Evolutionary conservation across 108 stramenopile species (phyloP).

Genomic region (Parmales sp.): DNA sequence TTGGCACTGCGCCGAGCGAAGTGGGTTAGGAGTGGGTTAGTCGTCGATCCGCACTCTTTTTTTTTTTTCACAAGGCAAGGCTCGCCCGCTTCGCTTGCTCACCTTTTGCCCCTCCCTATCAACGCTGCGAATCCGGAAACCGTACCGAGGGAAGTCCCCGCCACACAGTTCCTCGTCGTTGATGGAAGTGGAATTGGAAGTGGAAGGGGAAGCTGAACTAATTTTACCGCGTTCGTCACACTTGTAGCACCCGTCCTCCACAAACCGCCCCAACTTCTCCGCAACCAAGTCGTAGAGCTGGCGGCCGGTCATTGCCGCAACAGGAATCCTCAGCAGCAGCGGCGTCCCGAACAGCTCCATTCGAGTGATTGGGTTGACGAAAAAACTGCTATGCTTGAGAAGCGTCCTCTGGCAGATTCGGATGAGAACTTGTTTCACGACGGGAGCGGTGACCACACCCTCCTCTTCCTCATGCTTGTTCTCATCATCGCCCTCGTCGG

Average conservation of each 20-base stretch:
- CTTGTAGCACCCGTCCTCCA: conserved; percentile 31
- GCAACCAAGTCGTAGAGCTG: conserved; percentile 67
- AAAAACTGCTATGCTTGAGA: conserved; percentile 33
- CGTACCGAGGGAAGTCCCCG: conserved; percentile 63
- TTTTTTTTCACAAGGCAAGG: too few relatives aligned
- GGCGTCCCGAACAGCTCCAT: conserved; percentile 68
- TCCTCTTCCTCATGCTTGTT: conserved; percentile 1
- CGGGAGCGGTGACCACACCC: conserved; percentile 5
- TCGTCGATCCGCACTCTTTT: too few relatives aligned
- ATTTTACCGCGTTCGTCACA: not conserved
- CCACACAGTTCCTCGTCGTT: conserved; percentile 50
- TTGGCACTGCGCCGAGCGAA: conserved; percentile 58
- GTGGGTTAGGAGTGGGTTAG: too few relatives aligned
- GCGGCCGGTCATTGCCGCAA: conserved; percentile 55
- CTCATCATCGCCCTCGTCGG: conserved; percentile 5
- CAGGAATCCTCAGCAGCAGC: conserved; percentile 53
- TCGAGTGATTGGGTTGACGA: conserved; percentile 62
- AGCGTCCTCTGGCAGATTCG: conserved; percentile 62
- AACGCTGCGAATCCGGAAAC: conserved; percentile 64
- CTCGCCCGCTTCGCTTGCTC: too few relatives aligned
- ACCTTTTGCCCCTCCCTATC: conserved; percentile 70
- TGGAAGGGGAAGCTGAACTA: not conserved
- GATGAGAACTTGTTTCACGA: conserved; percentile 49
- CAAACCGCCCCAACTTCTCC: conserved; percentile 41
- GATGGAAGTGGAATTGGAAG: conserved; percentile 12